A percentile compares a stretch with the other conserved stretches of the same genome.
phyloP scores from a whole-genome alignment of 2,329 filamentous ascomycete species.

The Hypoxylon sp. region DNA sequence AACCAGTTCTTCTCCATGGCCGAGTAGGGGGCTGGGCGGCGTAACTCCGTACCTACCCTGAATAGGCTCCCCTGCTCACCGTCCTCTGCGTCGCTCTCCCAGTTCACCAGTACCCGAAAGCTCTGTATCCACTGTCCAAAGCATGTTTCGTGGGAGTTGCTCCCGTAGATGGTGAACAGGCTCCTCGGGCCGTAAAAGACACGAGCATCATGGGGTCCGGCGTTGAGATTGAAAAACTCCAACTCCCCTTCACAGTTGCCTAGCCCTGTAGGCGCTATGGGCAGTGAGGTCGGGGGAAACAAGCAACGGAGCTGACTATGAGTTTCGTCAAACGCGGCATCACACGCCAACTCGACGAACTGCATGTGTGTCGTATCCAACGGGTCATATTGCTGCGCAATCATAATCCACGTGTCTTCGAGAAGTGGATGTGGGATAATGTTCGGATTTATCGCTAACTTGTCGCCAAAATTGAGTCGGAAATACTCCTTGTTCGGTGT shows the following conservation, averaged over 20 bases:
- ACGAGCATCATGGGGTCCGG: conserved; percentile 66
- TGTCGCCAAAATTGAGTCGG: conserved; percentile 54
- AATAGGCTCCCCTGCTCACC: conserved; percentile 45
- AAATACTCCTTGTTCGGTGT: conserved; percentile 58
- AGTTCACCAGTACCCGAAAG: conserved; percentile 58
- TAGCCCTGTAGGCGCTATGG: conserved; percentile 55
- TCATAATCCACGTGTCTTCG: conserved; percentile 58
- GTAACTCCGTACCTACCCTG: conserved; percentile 56
- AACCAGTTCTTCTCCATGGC: conserved; percentile 69
- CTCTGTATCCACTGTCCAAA: conserved; percentile 66
- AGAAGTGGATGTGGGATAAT: conserved; percentile 62
- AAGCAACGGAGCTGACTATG: conserved; percentile 53
- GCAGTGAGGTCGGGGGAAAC: conserved; percentile 51
- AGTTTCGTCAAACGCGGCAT: conserved; percentile 53
- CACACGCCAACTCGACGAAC: conserved; percentile 58
- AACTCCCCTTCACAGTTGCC: conserved; percentile 56
- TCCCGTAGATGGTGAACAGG: conserved; percentile 62
- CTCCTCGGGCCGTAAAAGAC: conserved; percentile 61
- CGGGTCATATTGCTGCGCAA: conserved; percentile 55
- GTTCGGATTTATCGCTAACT: conserved; percentile 60
- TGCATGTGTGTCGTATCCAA: conserved; percentile 41
- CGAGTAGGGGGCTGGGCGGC: conserved; percentile 55
- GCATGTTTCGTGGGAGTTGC: conserved; percentile 62
- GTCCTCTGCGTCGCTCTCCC: conserved; percentile 44
- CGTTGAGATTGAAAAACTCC: conserved; percentile 51